Evolutionary conservation across 306 rosid genomes (phyloP), one percentile per base, ranked within the genome.

Genomic region (Benincasa hispida): DNA sequence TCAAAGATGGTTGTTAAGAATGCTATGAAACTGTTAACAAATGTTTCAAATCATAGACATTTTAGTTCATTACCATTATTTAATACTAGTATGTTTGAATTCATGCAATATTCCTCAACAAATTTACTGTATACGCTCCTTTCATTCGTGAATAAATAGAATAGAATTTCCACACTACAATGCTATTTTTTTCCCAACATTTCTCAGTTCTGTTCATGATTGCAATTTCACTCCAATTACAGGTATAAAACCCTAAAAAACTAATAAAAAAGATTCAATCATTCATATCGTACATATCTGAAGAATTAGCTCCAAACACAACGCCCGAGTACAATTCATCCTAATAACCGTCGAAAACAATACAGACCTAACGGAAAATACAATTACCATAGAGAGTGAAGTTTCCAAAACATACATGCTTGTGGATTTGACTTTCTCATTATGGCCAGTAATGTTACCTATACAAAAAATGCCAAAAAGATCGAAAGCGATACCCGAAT

Each of bases 381-480:
- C 30, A 66, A 66, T 10, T 66, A 10, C 2, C 14, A 34, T 17
- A 66, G 24, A 19, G 67, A 8, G 73, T 67, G 55, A 13, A 22
- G 12, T 15, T 68, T 68, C 32, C 21, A 42, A 41, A 42, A 22
- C 55, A 68, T 41, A 37, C 27, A 68, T 34, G 30, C 74, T 68
- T 42, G n/a, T 41, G 74, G 35, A 41, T 39, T 66, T 21, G 54
- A 25, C 21, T 41, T 68, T 42, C 55, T 12, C 35, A 41, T 68
- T 68, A 68, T 21, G 74, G 21, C 74, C 14, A 50, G 51, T 5
- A 42, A n/a, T 24, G 55, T 68, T 65, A 68, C 22, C 74, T 68
- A 68, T 68, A 68, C 74, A 68, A 68, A 65, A 66, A 68, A 50
- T 25, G 55, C 74, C 74, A 42, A 22, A 39, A 42, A 17, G 35